A percentile compares a stretch with the other conserved stretches of the same genome.
Evolutionary conservation across 1,284 basidiomycete genomes (phyloP).

Genomic region (Sanghuangporus baumii): DNA sequence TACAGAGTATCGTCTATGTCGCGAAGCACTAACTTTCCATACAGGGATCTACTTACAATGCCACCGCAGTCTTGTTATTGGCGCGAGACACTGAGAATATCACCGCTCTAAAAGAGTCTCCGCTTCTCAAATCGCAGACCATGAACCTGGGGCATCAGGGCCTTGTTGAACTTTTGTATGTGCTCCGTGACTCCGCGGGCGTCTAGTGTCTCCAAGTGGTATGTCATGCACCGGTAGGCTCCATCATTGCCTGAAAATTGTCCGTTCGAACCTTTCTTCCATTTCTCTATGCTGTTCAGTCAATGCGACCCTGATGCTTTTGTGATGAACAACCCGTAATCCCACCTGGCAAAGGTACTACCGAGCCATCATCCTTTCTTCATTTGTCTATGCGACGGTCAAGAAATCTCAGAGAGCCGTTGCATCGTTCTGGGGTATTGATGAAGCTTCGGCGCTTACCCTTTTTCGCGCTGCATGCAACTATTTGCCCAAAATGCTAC

Average conservation of each 20-base stretch:
- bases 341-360: neutral
- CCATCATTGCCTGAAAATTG: neutral
- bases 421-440: neutral
- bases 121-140: neutral
- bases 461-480: neutral
- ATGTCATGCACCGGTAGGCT: neutral
- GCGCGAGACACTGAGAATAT: neutral
- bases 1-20: too few relatives aligned
- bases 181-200: neutral
- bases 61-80: too few relatives aligned
- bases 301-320: neutral
- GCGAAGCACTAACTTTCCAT: too few relatives aligned
- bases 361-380: neutral
- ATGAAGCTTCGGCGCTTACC: neutral
- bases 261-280: neutral
- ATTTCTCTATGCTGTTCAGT: neutral
- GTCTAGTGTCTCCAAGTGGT: neutral
- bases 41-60: too few relatives aligned
- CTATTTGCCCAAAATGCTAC: neutral
- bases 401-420: neutral
- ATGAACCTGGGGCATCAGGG: neutral
- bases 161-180: neutral
- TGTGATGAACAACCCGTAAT: neutral
- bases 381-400: neutral
- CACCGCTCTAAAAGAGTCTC: neutral